Base-by-base conservation (phyloP, 2,329 filamentous ascomycete genomes). In the Microdochium paspali region DNA sequence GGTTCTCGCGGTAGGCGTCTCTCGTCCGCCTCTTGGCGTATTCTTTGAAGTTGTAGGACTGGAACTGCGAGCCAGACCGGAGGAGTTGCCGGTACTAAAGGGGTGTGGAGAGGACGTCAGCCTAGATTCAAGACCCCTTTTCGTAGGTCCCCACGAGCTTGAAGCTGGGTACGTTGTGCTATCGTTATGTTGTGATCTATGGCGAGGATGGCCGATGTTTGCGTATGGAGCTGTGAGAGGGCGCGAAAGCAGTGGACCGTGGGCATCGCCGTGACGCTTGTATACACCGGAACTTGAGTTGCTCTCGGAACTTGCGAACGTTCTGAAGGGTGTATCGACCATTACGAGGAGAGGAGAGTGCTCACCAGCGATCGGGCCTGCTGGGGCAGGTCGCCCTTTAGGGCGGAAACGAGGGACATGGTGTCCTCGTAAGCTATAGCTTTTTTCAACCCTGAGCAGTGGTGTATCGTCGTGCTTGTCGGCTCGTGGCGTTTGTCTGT, bases 11-110 rank as follows among this genome's bases (percentile, higher is more conserved):
- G 68, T 97, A 98, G 4, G 88, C 84, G 72, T 97, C 93, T 64
- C 79, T 80, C 64, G 93, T 95, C 66, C 91, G 81, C 62, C 93
- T 84, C 68, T 84, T 86, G 47, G 93, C 90, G 68, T 98, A 98
- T 66, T 96, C 91, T 70, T 93, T 82, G 77, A 96, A 98, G 71
- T 97, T 98, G 75, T 97, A 98, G 57, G 86, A 82, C 52, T 89
- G 80, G 67, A 98, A 97, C 62, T 95, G 87, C 52, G 78, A 76
- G 52, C 89, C 83, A 66, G 93, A 86, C 58, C 90, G 86, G 60
- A 97, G 75, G 58, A 98, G 74, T 61, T 91, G 91, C 56, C 93
- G 90, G 70, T 95, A 97, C 90, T 95, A n/a, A n/a, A n/a, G n/a
- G n/a, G n/a, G n/a, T n/a, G n/a, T n/a, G n/a, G n/a, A n/a, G n/a